Conservation (phyloP, 495 filamentous ascomycete species). For the Cudoniella acicularis region DNA sequence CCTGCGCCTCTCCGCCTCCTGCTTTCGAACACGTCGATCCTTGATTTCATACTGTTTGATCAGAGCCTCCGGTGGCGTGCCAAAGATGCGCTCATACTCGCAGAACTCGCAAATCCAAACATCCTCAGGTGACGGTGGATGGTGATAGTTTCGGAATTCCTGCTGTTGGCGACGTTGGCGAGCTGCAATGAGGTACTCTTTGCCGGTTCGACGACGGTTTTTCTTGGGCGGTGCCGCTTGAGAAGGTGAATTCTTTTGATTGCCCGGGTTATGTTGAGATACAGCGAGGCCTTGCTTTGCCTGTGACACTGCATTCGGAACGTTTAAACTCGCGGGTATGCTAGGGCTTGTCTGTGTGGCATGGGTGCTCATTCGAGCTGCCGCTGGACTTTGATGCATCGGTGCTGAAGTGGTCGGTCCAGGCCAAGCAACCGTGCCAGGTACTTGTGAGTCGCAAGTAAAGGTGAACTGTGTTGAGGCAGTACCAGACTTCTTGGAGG, state of each 20-base stretch:
- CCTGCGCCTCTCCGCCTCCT: slow-evolving; percentile 75
- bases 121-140: slow-evolving; percentile 69
- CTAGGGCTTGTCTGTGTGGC: slow-evolving; percentile 60
- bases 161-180: slow-evolving; percentile 66
- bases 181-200: slow-evolving; percentile 60
- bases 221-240: slow-evolving; percentile 27
- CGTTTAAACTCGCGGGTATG: slow-evolving; percentile 34
- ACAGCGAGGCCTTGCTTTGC: slow-evolving; percentile 32
- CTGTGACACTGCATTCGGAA: slow-evolving; percentile 30
- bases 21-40: slow-evolving; percentile 78
- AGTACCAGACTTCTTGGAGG: slow-evolving; percentile 52
- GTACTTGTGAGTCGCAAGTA: slow-evolving; percentile 65
- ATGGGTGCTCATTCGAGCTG: slow-evolving; percentile 47
- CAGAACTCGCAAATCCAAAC: slow-evolving; percentile 95
- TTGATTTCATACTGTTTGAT: slow-evolving; percentile 94
- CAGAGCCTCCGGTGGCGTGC: slow-evolving; percentile 73
- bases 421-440: slow-evolving; percentile 44
- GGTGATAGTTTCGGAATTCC: slow-evolving; percentile 69
- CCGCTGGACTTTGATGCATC: slow-evolving; percentile 20
- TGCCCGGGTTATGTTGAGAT: slow-evolving; percentile 27
- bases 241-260: slow-evolving; percentile 23
- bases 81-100: slow-evolving; percentile 85
- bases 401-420: slow-evolving; percentile 17
- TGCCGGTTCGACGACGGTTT: slow-evolving; percentile 56
- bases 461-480: slow-evolving; percentile 88